Evolutionary conservation across 169 alveolate genomes (phyloP).

Genomic region (Theileria sp.): DNA sequence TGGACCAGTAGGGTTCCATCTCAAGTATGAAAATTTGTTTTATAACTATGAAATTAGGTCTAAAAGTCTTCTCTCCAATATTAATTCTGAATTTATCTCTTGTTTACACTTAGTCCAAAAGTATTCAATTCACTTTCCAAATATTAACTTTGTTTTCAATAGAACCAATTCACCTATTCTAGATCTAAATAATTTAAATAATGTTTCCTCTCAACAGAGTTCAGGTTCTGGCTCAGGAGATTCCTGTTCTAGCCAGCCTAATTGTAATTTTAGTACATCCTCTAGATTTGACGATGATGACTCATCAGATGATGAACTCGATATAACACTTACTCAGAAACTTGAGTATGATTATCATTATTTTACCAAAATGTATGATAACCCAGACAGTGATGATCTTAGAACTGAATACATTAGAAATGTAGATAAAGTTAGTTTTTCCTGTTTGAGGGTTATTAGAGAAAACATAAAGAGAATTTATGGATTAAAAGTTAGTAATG

Average conservation of each 20-base stretch:
- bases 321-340: slow-evolving; percentile 24
- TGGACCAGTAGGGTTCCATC: slow-evolving; percentile 72
- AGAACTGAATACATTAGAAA: slow-evolving; percentile 50
- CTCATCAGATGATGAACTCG: slow-evolving; percentile 37
- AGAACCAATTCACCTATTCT: slow-evolving; percentile 26
- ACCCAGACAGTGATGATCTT: slow-evolving; percentile 38
- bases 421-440: slow-evolving; percentile 47
- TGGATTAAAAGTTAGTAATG: slow-evolving; percentile 61
- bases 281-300: background rate
- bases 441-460: slow-evolving; percentile 38
- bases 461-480: slow-evolving; percentile 58
- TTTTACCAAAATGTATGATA: slow-evolving; percentile 5
- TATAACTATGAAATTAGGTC: slow-evolving; percentile 69
- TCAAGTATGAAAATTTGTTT: slow-evolving; percentile 69
- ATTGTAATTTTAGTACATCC: slow-evolving; percentile 63
- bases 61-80: slow-evolving; percentile 53
- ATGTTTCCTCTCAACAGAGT: slow-evolving; percentile 61
- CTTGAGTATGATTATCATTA: slow-evolving; percentile 40
- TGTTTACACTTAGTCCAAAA: slow-evolving; percentile 89
- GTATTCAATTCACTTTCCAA: slow-evolving; percentile 90
- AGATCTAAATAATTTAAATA: slow-evolving; percentile 58
- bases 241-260: background rate
- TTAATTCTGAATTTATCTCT: slow-evolving; percentile 79
- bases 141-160: slow-evolving; percentile 79
- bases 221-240: background rate